Evolutionary conservation across 2,329 filamentous ascomycete genomes (phyloP).

Genomic region (Tolypocladium endophyticum): DNA sequence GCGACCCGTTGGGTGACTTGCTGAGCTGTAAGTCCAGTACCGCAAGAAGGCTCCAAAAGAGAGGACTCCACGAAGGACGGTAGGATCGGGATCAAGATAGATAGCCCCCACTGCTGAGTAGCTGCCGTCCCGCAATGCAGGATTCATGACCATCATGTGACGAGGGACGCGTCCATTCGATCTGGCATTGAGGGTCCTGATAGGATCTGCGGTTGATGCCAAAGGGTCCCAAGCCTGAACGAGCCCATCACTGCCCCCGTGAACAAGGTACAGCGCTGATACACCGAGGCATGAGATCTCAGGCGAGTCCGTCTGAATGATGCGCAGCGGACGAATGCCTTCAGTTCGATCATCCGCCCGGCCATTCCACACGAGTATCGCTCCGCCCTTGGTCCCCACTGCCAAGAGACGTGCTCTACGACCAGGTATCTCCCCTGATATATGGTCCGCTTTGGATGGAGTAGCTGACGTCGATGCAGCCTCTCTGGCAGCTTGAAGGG

Average conservation of each 20-base stretch:
- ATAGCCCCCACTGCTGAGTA: conserved; percentile 78
- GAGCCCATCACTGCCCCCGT: conserved; percentile 88
- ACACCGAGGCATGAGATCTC: conserved; percentile 74
- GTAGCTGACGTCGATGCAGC: conserved; percentile 36
- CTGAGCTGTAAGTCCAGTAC: conserved; percentile 90
- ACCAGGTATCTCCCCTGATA: conserved; percentile 60
- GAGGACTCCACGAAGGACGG: conserved; percentile 73
- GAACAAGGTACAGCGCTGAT: conserved; percentile 78
- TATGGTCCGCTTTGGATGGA: conserved; percentile 25
- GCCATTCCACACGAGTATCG: conserved; percentile 77
- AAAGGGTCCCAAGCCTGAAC: conserved; percentile 97
- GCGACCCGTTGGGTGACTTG: conserved; percentile 61
- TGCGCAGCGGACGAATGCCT: conserved; percentile 58
- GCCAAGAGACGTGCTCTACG: conserved; percentile 73
- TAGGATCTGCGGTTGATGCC: conserved; percentile 64
- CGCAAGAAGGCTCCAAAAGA: conserved; percentile 78
- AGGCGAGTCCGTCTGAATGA: conserved; percentile 84
- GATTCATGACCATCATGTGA: conserved; percentile 44
- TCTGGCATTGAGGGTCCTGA: conserved; percentile 78
- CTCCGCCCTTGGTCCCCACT: conserved; percentile 67
- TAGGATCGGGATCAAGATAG: conserved; percentile 77
- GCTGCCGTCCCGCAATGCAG: conserved; percentile 57
- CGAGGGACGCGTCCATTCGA: conserved; percentile 76
- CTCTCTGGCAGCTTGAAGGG: conserved; percentile 38
- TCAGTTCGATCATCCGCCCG: conserved; percentile 42